phyloP scores from a whole-genome alignment of 2,329 filamentous ascomycete genomes.

The Juglanconis sp. region DNA sequence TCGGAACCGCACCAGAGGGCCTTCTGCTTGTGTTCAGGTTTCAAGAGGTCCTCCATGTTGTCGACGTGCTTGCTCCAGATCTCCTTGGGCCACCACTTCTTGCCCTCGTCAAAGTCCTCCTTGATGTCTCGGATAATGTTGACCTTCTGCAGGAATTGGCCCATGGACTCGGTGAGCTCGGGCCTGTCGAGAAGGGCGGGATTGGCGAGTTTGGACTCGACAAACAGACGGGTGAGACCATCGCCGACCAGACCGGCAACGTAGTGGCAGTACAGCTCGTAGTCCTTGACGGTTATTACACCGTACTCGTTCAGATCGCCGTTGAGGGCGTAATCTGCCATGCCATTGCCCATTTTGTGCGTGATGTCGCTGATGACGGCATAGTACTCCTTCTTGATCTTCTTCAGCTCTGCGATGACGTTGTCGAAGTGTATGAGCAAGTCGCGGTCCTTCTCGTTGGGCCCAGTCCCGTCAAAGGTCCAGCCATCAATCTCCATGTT shows the following conservation, averaged over 20 bases:
- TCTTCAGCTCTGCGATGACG: constrained; percentile 81
- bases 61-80: constrained; percentile 96
- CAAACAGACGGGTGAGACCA: constrained; percentile 85
- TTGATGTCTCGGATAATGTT: constrained; percentile 97
- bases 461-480: constrained; percentile 82
- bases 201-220: constrained; percentile 82
- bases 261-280: constrained; percentile 96
- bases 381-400: constrained; percentile 79
- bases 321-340: constrained; percentile 92
- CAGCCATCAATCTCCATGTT: constrained; percentile 81
- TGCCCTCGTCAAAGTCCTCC: constrained; percentile 83
- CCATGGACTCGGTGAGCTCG: constrained; percentile 90
- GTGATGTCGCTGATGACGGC: constrained; percentile 91
- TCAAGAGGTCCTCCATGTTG: constrained; percentile 85
- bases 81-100: constrained; percentile 92
- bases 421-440: constrained; percentile 89
- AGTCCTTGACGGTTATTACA: constrained; percentile 80
- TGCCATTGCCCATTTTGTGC: constrained; percentile 93
- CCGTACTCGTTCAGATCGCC: constrained; percentile 76
- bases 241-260: constrained; percentile 98
- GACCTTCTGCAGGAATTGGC: constrained; percentile 94
- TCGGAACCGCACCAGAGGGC: constrained; percentile 86
- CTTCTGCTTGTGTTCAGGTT: constrained; percentile 70
- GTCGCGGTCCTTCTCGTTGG: constrained; percentile 90
- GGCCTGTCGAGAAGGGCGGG: constrained; percentile 75